Evolutionary conservation across 106 monocot species (phyloP), one percentile per base, ranked within the genome.

Genomic region (Triglochin maritima): DNA sequence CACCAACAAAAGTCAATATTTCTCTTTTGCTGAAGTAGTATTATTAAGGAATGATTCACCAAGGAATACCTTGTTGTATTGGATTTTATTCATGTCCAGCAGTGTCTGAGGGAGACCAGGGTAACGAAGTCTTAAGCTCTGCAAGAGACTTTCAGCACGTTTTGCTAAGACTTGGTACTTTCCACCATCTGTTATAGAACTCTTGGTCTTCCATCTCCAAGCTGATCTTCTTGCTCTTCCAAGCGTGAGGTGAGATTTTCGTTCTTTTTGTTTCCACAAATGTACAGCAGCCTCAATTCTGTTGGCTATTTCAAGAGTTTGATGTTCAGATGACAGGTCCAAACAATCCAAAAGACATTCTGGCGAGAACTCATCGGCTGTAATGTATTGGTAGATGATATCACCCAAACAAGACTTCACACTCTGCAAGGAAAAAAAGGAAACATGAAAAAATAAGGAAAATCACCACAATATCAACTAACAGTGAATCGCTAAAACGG

Each of bases 321-420:
- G 88, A 66, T 92, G 92, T 74, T 92, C 92, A 44, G 98, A 99
- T 65, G 98, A 92, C 43, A 99, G 74, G 66, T 99, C 88, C 56
- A 99, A 77, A 59, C 86, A 89, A 60, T 92, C 92, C 3, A 92
- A 76, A 14, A 99, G 79, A 69, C 84, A 92, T 64, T 99, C 98
- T 17, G 88, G 79, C 54, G 98, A 92, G 81, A 91, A 98, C 60
- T 92, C 74, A 9, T 89, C 92, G 1, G 98, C 86, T 51, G 92
- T 92, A 66, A 92, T 82, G 65, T 92, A 89, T 7, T 82, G 85
- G 73, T 99, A 89, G 57, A 92, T 92, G 69, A 89, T 89, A 67
- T 99, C 92, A 56, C 98, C 98, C 72, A 99, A 78, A 73, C 92
- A 92, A 52, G 86, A 74, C 62, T 92, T 99, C 10, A 88, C 98